A percentile compares a stretch with the other conserved stretches of the same genome.
These are phyloP conservation scores for Lupinus albus DNA, from an alignment of 306 rosid species.

Conservation along the genomic window DNA sequence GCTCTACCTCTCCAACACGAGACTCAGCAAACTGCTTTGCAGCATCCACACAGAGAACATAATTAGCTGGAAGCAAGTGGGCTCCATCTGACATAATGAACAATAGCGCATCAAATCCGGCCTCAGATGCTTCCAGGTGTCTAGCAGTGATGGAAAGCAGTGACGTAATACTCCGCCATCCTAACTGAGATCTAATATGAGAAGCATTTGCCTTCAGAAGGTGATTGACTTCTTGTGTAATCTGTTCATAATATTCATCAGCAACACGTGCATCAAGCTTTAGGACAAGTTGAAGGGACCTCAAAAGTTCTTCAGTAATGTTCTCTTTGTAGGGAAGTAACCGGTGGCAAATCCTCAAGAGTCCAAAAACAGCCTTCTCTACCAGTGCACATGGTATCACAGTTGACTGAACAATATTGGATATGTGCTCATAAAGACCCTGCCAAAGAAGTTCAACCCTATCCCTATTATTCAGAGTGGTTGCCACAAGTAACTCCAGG, in stretches of 20 bases:
- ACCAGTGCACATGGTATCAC: slow-evolving; percentile 89
- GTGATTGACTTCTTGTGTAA: slow-evolving; percentile 88
- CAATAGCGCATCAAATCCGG: slow-evolving; percentile 83
- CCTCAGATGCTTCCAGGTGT: slow-evolving; percentile 88
- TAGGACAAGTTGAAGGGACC: slow-evolving; percentile 88
- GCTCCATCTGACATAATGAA: slow-evolving; percentile 87
- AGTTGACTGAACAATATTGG: slow-evolving; percentile 84
- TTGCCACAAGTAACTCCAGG: slow-evolving; percentile 80
- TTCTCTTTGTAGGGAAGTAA: slow-evolving; percentile 98
- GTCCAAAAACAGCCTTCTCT: slow-evolving; percentile 96
- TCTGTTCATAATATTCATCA: slow-evolving; percentile 90
- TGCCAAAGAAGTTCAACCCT: slow-evolving; percentile 94
- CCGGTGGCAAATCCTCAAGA: slow-evolving; percentile 85
- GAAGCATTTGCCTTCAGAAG: slow-evolving; percentile 94
- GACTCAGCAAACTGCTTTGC: slow-evolving; percentile 95
- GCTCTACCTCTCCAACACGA: slow-evolving; percentile 85
- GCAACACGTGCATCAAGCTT: slow-evolving; percentile 99
- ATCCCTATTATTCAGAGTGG: slow-evolving; percentile 91
- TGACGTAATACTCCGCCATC: slow-evolving; percentile 92
- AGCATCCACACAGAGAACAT: slow-evolving; percentile 76
- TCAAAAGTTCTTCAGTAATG: slow-evolving; percentile 85
- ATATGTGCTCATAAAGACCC: slow-evolving; percentile 86
- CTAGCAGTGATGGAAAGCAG: slow-evolving; percentile 86
- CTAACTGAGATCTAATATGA: slow-evolving; percentile 83
- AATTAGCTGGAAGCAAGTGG: slow-evolving; percentile 87